Evolutionary conservation across 2,329 filamentous ascomycete genomes (phyloP).

Genomic region (Arthrobotrys pseudoclavata): DNA sequence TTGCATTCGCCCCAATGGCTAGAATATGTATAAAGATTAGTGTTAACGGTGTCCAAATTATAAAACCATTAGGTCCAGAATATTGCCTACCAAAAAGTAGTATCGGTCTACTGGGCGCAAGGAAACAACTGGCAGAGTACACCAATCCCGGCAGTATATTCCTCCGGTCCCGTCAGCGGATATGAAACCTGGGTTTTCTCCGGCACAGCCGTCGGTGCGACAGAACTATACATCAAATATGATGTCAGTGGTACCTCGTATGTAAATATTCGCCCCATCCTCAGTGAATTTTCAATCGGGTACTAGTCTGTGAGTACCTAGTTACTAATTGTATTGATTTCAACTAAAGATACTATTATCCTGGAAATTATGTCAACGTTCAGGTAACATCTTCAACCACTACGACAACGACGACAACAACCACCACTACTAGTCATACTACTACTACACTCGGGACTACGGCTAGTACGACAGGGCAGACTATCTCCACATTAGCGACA

Average conservation of each 20-base stretch:
- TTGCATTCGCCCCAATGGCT: neutral
- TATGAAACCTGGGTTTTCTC: slow-evolving; percentile 64
- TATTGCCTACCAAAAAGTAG: slow-evolving; percentile 63
- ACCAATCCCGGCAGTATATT: slow-evolving; percentile 61
- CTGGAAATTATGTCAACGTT: slow-evolving; percentile 63
- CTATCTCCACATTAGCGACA: slow-evolving; percentile 8
- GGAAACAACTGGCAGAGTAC: slow-evolving; percentile 61
- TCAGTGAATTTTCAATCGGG: neutral
- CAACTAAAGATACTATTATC: slow-evolving; percentile 63
- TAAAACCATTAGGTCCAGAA: slow-evolving; percentile 62
- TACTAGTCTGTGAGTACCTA: neutral
- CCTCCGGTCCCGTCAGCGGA: slow-evolving; percentile 54
- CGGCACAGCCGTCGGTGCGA: slow-evolving; percentile 63
- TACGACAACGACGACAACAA: slow-evolving; percentile 17
- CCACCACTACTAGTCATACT: slow-evolving; percentile 5
- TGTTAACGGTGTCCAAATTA: neutral
- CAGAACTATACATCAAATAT: slow-evolving; percentile 64
- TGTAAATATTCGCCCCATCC: slow-evolving; percentile 8
- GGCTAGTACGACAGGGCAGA: slow-evolving; percentile 12
- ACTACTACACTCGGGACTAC: slow-evolving; percentile 8
- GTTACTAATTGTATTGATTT: neutral
- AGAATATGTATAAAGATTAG: neutral
- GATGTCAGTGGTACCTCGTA: slow-evolving; percentile 63
- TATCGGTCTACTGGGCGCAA: slow-evolving; percentile 62
- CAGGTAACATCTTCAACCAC: slow-evolving; percentile 53